Percentiles rank a stretch among this genome's conserved stretches.
phyloP scores from a whole-genome alignment of 331 rosid species.

The Rosa hybrid region DNA sequence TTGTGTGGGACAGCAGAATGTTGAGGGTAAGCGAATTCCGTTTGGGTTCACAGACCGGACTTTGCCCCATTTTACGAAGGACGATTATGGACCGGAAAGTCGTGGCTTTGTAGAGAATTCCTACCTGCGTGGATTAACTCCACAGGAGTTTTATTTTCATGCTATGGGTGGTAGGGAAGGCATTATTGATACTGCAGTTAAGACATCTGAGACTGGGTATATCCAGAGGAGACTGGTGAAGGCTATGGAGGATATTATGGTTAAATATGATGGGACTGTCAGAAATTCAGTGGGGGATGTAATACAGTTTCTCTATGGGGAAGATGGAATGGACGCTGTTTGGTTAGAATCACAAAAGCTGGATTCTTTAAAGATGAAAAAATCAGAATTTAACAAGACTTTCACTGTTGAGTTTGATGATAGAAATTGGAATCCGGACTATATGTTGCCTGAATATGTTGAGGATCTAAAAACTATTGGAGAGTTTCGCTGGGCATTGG shows the following conservation, averaged over 20 bases:
- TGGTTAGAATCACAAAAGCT: slow-evolving; percentile 96
- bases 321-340: slow-evolving; percentile 98
- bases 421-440: slow-evolving; percentile 87
- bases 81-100: slow-evolving; percentile 97
- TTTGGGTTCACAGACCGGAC: slow-evolving; percentile 93
- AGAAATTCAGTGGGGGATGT: slow-evolving; percentile 95
- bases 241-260: slow-evolving; percentile 99
- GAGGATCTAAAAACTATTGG: slow-evolving; percentile 89
- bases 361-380: slow-evolving; percentile 94
- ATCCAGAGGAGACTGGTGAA: slow-evolving; percentile 97
- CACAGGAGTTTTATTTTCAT: slow-evolving; percentile 97
- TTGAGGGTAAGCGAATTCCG: slow-evolving; percentile 98
- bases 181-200: slow-evolving; percentile 96
- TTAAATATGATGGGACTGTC: slow-evolving; percentile 97
- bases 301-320: slow-evolving; percentile 97
- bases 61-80: slow-evolving; percentile 91
- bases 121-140: slow-evolving; percentile 91
- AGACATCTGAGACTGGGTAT: slow-evolving; percentile 96
- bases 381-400: slow-evolving; percentile 70
- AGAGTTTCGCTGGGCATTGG: slow-evolving; percentile 89
- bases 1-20: slow-evolving; percentile 99
- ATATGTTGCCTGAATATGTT: slow-evolving; percentile 90
- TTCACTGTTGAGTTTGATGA: slow-evolving; percentile 87
- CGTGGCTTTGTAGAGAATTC: slow-evolving; percentile 99
- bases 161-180: slow-evolving; percentile 99